Evolutionary conservation across 1,139 yeast species (phyloP).

Genomic region (Taiozyma sp.): DNA sequence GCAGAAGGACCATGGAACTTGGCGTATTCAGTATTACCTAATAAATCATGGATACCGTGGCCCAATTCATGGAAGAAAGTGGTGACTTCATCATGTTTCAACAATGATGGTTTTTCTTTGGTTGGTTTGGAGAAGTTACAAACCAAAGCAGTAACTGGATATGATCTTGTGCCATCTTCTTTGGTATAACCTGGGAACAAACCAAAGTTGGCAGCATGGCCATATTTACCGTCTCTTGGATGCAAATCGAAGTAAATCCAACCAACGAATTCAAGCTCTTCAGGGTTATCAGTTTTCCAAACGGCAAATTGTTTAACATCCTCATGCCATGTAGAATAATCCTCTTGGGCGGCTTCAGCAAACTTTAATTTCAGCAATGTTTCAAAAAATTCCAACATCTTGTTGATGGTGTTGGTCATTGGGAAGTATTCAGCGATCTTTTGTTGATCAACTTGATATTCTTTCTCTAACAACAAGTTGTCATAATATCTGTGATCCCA

Average conservation of each 20-base stretch:
- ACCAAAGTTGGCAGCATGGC: conserved; percentile 83
- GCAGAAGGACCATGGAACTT: conserved; percentile 69
- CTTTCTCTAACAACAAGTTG: conserved; percentile 57
- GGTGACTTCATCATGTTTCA: conserved; percentile 74
- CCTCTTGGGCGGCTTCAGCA: conserved; percentile 38
- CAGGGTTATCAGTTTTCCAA: conserved; percentile 52
- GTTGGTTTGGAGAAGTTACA: conserved; percentile 84
- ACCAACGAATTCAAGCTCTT: conserved; percentile 60
- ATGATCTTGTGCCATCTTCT: conserved; percentile 44
- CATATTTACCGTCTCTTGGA: conserved; percentile 83
- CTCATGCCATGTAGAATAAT: conserved; percentile 57
- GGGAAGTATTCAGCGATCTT: conserved; percentile 79
- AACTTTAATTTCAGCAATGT: conserved; percentile 64
- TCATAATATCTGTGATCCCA: conserved; percentile 76
- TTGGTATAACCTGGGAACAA: conserved; percentile 56
- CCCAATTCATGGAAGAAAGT: conserved; percentile 91
- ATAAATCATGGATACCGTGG: conserved; percentile 79
- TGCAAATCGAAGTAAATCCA: conserved; percentile 78
- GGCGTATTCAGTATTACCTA: conserved; percentile 60
- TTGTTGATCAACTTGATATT: conserved; percentile 67
- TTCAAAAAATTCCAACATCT: conserved; percentile 71
- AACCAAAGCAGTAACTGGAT: conserved; percentile 74
- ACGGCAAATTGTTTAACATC: conserved; percentile 76
- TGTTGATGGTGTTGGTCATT: conserved; percentile 55
- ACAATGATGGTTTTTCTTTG: conserved; percentile 63